Evolutionary conservation across 768 basidiomycete genomes (phyloP).

Genomic region (Austroboletus eburneus): DNA sequence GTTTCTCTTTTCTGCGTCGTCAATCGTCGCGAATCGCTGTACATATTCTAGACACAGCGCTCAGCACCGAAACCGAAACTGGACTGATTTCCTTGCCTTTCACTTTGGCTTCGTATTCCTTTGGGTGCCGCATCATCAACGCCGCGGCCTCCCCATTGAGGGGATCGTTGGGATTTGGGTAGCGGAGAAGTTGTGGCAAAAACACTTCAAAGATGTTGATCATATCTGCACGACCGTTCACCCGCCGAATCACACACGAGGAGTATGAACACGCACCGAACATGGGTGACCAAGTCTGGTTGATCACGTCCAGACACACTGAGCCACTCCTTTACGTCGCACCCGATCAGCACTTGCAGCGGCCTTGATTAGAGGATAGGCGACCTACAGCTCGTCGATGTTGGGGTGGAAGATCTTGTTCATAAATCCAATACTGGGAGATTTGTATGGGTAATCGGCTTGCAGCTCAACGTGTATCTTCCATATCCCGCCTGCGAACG

Average conservation of each 20-base stretch:
- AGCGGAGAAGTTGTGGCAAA: conserved; percentile 92
- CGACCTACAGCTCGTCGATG: conserved; percentile 91
- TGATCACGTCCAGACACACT: conserved; percentile 97
- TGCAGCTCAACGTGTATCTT: conserved; percentile 99
- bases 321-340: conserved; percentile 74
- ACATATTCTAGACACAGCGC: conserved; percentile 70
- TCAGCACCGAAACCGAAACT: neutral
- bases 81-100: conserved; percentile 53
- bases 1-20: conserved; percentile 59
- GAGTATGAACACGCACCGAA: conserved; percentile 62
- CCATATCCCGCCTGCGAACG: conserved; percentile 97
- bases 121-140: conserved; percentile 94
- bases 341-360: conserved; percentile 6
- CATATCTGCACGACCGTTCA: conserved; percentile 63
- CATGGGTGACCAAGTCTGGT: conserved; percentile 99
- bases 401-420: conserved; percentile 99
- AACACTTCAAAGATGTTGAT: conserved; percentile 99
- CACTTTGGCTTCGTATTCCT: conserved; percentile 92
- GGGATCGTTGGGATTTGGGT: conserved; percentile 98
- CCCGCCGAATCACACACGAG: neutral
- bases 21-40: conserved; percentile 87
- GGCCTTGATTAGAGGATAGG: conserved; percentile 1
- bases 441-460: conserved; percentile 98
- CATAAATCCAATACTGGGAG: conserved; percentile 98
- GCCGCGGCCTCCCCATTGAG: conserved; percentile 98